phyloP scores from a whole-genome alignment of 331 rosid genomes.

The Malus hybrid region DNA sequence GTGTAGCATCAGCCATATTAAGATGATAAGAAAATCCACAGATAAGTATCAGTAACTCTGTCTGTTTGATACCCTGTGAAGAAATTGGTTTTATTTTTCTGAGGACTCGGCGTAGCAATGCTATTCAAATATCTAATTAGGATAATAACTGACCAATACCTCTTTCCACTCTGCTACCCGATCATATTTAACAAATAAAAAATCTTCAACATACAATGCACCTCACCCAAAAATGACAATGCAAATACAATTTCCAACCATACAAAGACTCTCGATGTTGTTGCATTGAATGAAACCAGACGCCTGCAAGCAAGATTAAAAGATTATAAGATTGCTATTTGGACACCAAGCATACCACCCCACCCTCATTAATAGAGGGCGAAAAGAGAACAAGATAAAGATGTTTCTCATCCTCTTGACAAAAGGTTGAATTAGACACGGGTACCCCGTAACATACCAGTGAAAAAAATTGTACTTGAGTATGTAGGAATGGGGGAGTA shows the following conservation, averaged over 20 bases:
- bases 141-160: background rate
- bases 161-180: background rate
- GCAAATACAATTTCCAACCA: conserved; percentile 7
- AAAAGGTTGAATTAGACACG: too few species aligned
- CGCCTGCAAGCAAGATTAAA: conserved; percentile 14
- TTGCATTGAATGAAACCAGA: background rate
- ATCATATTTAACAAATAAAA: conserved; percentile 8
- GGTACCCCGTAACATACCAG: too few species aligned
- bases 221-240: conserved; percentile 14
- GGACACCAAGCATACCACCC: too few species aligned
- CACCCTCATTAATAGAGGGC: too few species aligned
- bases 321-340: background rate
- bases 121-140: background rate
- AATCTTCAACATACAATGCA: background rate
- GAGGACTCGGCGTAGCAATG: background rate
- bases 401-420: too few species aligned
- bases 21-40: conserved; percentile 11
- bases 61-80: background rate
- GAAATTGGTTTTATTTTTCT: background rate
- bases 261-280: conserved; percentile 4
- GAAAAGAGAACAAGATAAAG: too few species aligned
- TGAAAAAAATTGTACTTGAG: too few species aligned
- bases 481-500: too few species aligned
- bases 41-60: conserved; percentile 11
- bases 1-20: conserved; percentile 31